Conservation (phyloP, 768 basidiomycete species). For the Leccinum variicolor region DNA sequence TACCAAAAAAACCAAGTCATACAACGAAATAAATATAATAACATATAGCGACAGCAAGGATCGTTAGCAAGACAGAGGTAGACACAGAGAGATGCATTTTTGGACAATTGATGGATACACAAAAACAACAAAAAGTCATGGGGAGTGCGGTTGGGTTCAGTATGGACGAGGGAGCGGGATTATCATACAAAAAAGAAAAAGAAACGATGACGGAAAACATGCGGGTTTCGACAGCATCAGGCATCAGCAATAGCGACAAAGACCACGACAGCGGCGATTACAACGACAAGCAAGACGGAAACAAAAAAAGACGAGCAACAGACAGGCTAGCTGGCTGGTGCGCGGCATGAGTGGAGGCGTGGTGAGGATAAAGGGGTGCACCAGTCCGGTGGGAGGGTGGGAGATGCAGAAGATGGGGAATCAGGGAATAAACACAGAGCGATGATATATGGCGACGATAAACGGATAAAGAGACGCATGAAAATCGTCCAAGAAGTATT, state of each 20-base stretch:
- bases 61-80: neutral
- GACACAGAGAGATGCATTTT: neutral
- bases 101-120: neutral
- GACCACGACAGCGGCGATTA: neutral
- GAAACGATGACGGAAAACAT: neutral
- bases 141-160: neutral
- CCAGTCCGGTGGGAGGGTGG: neutral
- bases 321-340: neutral
- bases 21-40: neutral
- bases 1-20: neutral
- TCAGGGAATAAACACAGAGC: slow-evolving; percentile 12
- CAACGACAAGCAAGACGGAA: neutral
- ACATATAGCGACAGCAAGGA: neutral
- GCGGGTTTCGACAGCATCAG: neutral
- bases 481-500: neutral
- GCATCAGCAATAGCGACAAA: neutral
- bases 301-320: neutral
- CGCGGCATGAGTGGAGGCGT: neutral
- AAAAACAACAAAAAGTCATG: neutral
- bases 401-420: neutral
- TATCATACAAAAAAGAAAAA: neutral
- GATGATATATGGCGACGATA: slow-evolving; percentile 10
- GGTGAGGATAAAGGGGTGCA: neutral
- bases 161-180: neutral
- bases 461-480: neutral